These are phyloP conservation scores for Fusarium sp. DNA, from an alignment of 2,329 filamentous ascomycete species.

Conservation along the genomic window DNA sequence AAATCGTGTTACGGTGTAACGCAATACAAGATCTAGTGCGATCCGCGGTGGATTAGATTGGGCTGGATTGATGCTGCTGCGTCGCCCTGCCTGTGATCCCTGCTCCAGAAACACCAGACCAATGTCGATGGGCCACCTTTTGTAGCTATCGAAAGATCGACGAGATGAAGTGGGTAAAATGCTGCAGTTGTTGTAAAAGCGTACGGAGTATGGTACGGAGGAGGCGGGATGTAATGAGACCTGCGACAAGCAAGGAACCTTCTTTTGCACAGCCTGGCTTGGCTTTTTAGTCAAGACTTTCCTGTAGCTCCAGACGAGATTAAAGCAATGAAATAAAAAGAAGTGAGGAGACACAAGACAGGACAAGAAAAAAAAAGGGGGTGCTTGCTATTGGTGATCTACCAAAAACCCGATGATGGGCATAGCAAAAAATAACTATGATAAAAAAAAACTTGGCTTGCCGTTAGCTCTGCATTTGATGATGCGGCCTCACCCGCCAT, in stretches of 20 bases:
- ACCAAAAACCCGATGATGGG: background rate
- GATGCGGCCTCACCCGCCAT: slow-evolving; percentile 33
- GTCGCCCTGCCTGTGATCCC: slow-evolving; percentile 31
- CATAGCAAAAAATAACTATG: background rate
- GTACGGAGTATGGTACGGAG: slow-evolving; percentile 14
- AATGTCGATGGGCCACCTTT: slow-evolving; percentile 30
- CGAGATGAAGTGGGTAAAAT: slow-evolving; percentile 25
- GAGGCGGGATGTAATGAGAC: slow-evolving; percentile 27
- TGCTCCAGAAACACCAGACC: slow-evolving; percentile 28
- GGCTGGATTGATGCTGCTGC: background rate
- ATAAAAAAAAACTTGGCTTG: slow-evolving; percentile 12
- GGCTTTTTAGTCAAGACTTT: slow-evolving; percentile 22
- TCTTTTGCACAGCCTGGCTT: slow-evolving; percentile 38
- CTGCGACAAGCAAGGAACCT: slow-evolving; percentile 3
- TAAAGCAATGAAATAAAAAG: slow-evolving; percentile 12
- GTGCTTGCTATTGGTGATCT: background rate
- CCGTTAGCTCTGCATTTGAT: slow-evolving; percentile 30
- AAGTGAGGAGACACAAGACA: background rate
- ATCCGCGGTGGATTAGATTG: slow-evolving; percentile 24
- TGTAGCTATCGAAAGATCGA: slow-evolving; percentile 32
- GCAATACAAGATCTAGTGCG: slow-evolving; percentile 29
- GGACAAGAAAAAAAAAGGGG: background rate
- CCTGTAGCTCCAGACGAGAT: slow-evolving; percentile 16
- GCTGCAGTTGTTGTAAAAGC: background rate
- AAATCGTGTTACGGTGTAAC: slow-evolving; percentile 16